Percentiles rank a stretch among this genome's conserved stretches.
phyloP scores from a whole-genome alignment of 805 yeast genomes.

The Wickerhamiella alocasiicola region DNA sequence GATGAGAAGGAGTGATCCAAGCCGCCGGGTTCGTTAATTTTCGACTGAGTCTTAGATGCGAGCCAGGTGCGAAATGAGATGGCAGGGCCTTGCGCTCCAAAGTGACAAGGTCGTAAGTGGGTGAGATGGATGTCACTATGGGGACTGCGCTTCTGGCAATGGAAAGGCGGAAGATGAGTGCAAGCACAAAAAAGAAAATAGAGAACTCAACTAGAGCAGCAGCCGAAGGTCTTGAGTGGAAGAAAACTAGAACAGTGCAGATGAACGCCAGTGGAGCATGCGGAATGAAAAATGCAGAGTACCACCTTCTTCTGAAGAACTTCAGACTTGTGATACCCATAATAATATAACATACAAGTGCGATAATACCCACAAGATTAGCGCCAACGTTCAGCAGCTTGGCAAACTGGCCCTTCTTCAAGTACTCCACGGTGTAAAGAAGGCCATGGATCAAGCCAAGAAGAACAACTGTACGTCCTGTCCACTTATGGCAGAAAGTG shows the following conservation, averaged over 20 bases:
- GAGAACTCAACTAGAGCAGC: slow-evolving; percentile 45
- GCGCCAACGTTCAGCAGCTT: slow-evolving; percentile 23
- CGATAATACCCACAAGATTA: slow-evolving; percentile 61
- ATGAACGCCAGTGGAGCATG: slow-evolving; percentile 70
- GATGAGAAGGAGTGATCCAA: slow-evolving; percentile 32
- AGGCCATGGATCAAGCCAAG: slow-evolving; percentile 54
- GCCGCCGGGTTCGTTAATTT: slow-evolving; percentile 25
- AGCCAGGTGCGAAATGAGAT: slow-evolving; percentile 32
- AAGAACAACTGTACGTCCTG: slow-evolving; percentile 63
- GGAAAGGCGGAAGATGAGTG: slow-evolving; percentile 40
- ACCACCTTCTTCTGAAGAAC: slow-evolving; percentile 47
- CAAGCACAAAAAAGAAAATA: slow-evolving; percentile 39
- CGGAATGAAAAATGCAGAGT: slow-evolving; percentile 50
- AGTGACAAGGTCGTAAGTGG: slow-evolving; percentile 35
- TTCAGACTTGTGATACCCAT: slow-evolving; percentile 60
- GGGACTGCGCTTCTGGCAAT: slow-evolving; percentile 16
- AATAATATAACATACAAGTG: slow-evolving; percentile 35
- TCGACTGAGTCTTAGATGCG: slow-evolving; percentile 32
- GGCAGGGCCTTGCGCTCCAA: slow-evolving; percentile 25
- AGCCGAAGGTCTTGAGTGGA: slow-evolving; percentile 72
- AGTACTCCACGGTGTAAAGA: slow-evolving; percentile 32
- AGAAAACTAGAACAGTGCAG: slow-evolving; percentile 46
- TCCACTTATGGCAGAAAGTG: slow-evolving; percentile 82
- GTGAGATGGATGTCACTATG: slow-evolving; percentile 30
- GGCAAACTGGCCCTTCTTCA: background rate